A percentile compares a stretch with the other conserved stretches of the same genome.
Conservation (phyloP, 148 eudicot species). For the Rhododendron kiyosumense region DNA sequence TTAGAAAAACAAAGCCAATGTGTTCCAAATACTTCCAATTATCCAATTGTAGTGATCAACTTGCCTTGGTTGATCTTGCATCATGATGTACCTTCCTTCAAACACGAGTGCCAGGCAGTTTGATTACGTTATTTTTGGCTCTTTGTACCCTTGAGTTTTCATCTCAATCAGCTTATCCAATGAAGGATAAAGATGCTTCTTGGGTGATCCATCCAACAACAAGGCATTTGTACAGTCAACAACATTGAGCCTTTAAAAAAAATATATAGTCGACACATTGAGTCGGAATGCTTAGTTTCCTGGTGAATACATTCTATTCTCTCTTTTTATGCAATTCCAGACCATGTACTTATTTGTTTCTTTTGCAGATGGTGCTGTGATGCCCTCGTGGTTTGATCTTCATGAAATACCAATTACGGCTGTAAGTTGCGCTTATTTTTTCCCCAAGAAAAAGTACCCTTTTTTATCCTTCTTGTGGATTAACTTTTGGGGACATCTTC, state of each 20-base stretch:
- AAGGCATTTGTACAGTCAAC: neutral
- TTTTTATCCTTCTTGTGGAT: neutral
- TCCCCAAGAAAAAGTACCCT: neutral
- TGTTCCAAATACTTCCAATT: neutral
- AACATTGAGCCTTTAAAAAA: neutral
- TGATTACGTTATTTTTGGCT: neutral
- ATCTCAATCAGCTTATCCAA: neutral
- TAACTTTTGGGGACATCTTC: neutral
- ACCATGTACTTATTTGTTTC: neutral
- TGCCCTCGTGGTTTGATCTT: conserved; percentile 95
- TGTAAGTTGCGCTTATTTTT: conserved; percentile 45
- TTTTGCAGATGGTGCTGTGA: conserved; percentile 71
- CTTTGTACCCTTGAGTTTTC: neutral
- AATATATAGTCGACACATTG: neutral
- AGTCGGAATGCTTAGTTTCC: neutral
- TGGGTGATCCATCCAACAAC: neutral
- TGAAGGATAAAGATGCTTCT: neutral
- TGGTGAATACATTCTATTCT: neutral
- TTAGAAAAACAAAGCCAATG: neutral
- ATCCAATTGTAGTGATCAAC: neutral
- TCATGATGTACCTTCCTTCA: neutral
- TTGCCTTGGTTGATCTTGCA: neutral
- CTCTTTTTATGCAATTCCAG: neutral
- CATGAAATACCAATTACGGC: conserved; percentile 78
- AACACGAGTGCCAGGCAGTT: neutral